Conservation (phyloP, 2,329 filamentous ascomycete genomes). For the Fusarium staphyleae region DNA sequence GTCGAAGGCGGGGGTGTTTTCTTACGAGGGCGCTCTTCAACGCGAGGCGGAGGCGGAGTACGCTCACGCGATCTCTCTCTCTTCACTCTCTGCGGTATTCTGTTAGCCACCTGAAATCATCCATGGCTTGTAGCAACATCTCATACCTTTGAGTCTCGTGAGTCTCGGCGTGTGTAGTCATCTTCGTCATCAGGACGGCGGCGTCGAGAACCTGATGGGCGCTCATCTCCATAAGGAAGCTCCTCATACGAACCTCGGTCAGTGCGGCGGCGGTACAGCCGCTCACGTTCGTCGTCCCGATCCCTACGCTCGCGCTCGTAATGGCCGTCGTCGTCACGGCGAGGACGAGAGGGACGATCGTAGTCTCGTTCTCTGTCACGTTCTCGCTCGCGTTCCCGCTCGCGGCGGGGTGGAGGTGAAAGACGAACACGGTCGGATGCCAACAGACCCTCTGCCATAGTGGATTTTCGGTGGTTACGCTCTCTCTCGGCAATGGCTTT, state of each 20-base stretch:
- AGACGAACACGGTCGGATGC: slow-evolving; percentile 58
- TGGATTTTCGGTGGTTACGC: slow-evolving; percentile 86
- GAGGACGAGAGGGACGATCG: slow-evolving; percentile 60
- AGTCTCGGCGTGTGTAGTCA: slow-evolving; percentile 68
- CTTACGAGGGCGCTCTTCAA: slow-evolving; percentile 61
- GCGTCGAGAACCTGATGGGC: slow-evolving; percentile 71
- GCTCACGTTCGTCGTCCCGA: slow-evolving; percentile 88
- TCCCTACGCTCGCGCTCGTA: slow-evolving; percentile 89
- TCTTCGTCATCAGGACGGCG: slow-evolving; percentile 81
- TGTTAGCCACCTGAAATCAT: slow-evolving; percentile 38
- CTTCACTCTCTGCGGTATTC: slow-evolving; percentile 58
- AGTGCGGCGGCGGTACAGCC: slow-evolving; percentile 79
- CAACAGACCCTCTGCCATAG: slow-evolving; percentile 69
- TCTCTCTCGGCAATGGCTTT: slow-evolving; percentile 94
- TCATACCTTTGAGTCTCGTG: slow-evolving; percentile 71
- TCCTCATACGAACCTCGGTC: slow-evolving; percentile 84
- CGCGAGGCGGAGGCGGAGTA: slow-evolving; percentile 57
- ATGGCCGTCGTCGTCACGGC: slow-evolving; percentile 69
- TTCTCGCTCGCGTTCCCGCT: slow-evolving; percentile 46
- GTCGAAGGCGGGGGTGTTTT: slow-evolving; percentile 58
- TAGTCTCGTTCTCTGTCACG: slow-evolving; percentile 54
- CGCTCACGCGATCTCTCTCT: slow-evolving; percentile 67
- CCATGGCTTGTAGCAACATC: not conserved
- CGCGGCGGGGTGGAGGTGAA: slow-evolving; percentile 45
- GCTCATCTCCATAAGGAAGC: slow-evolving; percentile 86